Evolutionary conservation across 2,329 filamentous ascomycete genomes (phyloP).

Genomic region (Colletotrichum abscissum): DNA sequence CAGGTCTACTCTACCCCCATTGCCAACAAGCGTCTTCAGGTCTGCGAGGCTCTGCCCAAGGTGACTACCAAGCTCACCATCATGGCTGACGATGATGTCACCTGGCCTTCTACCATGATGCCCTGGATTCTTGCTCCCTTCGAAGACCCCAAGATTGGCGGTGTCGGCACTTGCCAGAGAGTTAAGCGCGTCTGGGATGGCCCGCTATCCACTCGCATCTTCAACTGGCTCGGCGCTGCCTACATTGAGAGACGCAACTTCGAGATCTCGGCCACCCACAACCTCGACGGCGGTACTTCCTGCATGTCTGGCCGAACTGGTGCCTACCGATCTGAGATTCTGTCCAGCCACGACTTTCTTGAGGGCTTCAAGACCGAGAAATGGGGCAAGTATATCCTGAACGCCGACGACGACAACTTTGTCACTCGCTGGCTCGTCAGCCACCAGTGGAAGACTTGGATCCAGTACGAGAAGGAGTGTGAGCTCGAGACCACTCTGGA

Average conservation of each 20-base stretch:
- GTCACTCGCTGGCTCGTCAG: slow-evolving; percentile 95
- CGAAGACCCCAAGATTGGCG: slow-evolving; percentile 84
- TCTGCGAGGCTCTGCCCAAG: slow-evolving; percentile 89
- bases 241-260: slow-evolving; percentile 97
- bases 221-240: slow-evolving; percentile 90
- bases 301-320: slow-evolving; percentile 96
- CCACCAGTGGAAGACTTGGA: slow-evolving; percentile 92
- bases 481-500: slow-evolving; percentile 95
- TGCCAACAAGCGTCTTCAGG: slow-evolving; percentile 95
- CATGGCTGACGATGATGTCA: slow-evolving; percentile 96
- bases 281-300: slow-evolving; percentile 94
- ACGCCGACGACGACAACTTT: slow-evolving; percentile 98
- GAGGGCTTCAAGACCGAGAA: slow-evolving; percentile 92
- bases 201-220: slow-evolving; percentile 72
- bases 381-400: slow-evolving; percentile 89
- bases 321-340: slow-evolving; percentile 88
- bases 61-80: slow-evolving; percentile 87
- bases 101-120: slow-evolving; percentile 86
- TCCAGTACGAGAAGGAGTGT: slow-evolving; percentile 92
- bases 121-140: slow-evolving; percentile 95
- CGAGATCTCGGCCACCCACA: slow-evolving; percentile 94
- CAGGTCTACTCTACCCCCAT: slow-evolving; percentile 82
- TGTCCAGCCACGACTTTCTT: slow-evolving; percentile 86
- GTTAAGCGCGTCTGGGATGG: slow-evolving; percentile 76
- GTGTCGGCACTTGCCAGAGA: slow-evolving; percentile 91